Evolutionary conservation across 164 flowering plant species (phyloP).

Genomic region (Magnolia officinalis): DNA sequence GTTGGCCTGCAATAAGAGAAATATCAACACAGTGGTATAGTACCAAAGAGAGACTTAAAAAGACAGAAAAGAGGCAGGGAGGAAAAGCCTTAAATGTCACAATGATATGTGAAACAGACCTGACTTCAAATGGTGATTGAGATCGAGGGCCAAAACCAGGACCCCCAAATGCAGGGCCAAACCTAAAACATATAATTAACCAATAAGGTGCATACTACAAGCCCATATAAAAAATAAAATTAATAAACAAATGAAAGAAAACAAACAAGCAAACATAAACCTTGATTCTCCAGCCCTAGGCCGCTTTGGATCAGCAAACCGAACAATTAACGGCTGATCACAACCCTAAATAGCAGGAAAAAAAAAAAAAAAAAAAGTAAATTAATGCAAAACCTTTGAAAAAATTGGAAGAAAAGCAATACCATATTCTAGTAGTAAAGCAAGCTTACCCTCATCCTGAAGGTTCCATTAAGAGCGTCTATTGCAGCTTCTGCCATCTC

Average conservation of each 20-base stretch:
- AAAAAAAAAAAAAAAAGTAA: neutral
- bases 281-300: conserved; percentile 84
- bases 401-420: neutral
- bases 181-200: conserved; percentile 28
- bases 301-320: conserved; percentile 98
- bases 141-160: conserved; percentile 75
- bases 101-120: conserved; percentile 33
- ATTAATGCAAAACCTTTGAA: neutral
- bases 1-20: conserved; percentile 40
- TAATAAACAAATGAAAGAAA: neutral
- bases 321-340: conserved; percentile 87
- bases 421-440: neutral
- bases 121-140: conserved; percentile 45
- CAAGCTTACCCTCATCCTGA: conserved; percentile 62
- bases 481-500: conserved; percentile 95
- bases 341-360: conserved; percentile 56
- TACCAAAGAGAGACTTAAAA: neutral
- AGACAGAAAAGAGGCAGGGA: neutral
- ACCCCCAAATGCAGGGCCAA: conserved; percentile 66
- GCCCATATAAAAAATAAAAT: neutral
- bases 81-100: neutral
- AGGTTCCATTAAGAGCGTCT: conserved; percentile 67
- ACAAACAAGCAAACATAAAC: conserved; percentile 26
- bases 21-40: neutral
- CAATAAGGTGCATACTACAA: neutral